Evolutionary conservation across 2,329 filamentous ascomycete genomes (phyloP), one percentile per base, ranked within the genome.

Genomic region (Coniochaeta sp.): DNA sequence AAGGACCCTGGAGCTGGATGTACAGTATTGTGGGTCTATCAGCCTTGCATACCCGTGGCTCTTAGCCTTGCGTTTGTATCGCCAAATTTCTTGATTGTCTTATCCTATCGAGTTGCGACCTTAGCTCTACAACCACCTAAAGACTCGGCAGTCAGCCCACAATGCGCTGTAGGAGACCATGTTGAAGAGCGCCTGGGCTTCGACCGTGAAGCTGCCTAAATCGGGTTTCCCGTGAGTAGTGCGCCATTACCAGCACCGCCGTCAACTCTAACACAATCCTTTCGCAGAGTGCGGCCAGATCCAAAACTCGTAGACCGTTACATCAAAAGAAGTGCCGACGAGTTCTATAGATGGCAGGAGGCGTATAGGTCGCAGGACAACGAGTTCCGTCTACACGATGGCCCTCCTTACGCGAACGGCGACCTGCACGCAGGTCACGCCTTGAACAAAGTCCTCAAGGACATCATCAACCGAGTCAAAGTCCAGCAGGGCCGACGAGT

Each of bases 381-480:
- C 50, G 79, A 81, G 0, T 99, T 98, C 65, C 79, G 92, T 1
- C 80, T 99, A 9, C 95, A 98, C 71, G 95, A 99, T 85, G 95
- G 95, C 0, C 95, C 95, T 0, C 95, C 95, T 0, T 99, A 98
- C 72, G 95, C 95, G 64, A 99, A 99, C 76, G 95, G 95, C 16
- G 84, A 83, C 52, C 82, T 99, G 11, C 95, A 99, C 70, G 86
- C 96, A 62, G 95, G 95, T 2, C 95, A 99, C 79, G 92, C 95
- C 38, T 79, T 99, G 70, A 99, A 99, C 76, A 99, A 99, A 77
- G 89, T 98, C 67, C 80, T 96, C 62, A 99, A 99, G 78, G 95
- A 99, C 74, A 90, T 98, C 69, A 90, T 96, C 63, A 81, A 92
- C 67, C 85, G 95, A 44, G 86, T 89, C 63, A 87, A 96, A 76